phyloP scores from a whole-genome alignment of 257 asterid genomes.

The Ophiorrhiza pumila region DNA sequence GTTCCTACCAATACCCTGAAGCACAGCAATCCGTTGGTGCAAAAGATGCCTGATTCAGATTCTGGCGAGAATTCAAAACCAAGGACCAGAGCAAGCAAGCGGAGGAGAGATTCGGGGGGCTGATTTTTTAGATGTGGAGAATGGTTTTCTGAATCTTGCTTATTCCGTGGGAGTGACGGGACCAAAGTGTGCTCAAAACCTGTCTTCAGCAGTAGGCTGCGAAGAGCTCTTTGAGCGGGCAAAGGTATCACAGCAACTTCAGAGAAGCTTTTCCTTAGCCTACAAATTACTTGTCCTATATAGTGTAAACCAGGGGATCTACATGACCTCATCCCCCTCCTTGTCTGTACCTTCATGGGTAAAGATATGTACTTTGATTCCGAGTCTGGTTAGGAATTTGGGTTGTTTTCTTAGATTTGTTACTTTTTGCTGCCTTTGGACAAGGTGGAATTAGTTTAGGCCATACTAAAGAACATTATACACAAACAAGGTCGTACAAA shows the following conservation, averaged over 20 bases:
- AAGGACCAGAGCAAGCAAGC: constrained; percentile 66
- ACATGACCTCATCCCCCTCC: background rate
- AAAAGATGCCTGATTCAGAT: constrained; percentile 49
- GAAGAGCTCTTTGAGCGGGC: constrained; percentile 1
- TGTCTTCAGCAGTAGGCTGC: background rate
- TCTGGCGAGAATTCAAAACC: constrained; percentile 64
- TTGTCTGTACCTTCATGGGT: background rate
- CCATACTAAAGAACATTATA: constrained; percentile 2
- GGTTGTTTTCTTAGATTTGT: background rate
- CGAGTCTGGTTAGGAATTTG: background rate
- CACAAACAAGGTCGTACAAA: constrained; percentile 6
- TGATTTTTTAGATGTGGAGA: constrained; percentile 16
- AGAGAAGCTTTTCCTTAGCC: background rate
- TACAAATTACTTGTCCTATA: background rate
- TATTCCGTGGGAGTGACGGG: background rate
- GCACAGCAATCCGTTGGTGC: constrained; percentile 46
- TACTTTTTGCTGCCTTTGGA: constrained; percentile 1
- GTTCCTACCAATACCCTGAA: constrained; percentile 24
- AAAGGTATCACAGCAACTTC: background rate
- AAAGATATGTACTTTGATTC: no score
- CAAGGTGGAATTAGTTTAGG: background rate
- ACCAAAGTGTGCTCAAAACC: background rate
- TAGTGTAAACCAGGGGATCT: background rate
- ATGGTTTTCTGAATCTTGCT: background rate
- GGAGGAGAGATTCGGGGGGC: constrained; percentile 47